Conservation (phyloP, 495 filamentous ascomycete species). For the Gamarada debralockiae region DNA sequence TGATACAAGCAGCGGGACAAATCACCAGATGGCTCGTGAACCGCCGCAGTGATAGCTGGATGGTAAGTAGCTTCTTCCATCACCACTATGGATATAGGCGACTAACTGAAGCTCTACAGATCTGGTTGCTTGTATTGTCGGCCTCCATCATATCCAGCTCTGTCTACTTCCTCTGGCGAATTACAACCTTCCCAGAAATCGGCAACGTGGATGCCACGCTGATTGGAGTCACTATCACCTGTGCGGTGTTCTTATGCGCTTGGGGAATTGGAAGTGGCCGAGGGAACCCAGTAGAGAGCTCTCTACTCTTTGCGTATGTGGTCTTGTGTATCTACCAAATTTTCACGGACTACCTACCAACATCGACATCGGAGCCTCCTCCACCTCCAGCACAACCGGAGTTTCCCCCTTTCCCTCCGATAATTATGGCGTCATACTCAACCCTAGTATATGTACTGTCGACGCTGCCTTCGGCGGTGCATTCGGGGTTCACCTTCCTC, state of each 20-base stretch:
- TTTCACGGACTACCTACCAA: slow-evolving; percentile 93
- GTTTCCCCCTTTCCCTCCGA: slow-evolving; percentile 90
- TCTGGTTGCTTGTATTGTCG: slow-evolving; percentile 80
- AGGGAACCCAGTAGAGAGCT: slow-evolving; percentile 94
- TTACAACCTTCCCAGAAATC: slow-evolving; percentile 89
- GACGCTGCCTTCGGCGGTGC: slow-evolving; percentile 75
- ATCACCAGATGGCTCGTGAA: slow-evolving; percentile 97
- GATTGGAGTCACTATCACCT: slow-evolving; percentile 88
- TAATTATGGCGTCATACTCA: slow-evolving; percentile 98
- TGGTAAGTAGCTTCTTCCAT: slow-evolving; percentile 56
- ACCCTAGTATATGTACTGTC: slow-evolving; percentile 83
- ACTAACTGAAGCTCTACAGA: slow-evolving; percentile 34
- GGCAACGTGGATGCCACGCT: slow-evolving; percentile 90
- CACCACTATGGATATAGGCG: slow-evolving; percentile 6
- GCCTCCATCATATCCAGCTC: slow-evolving; percentile 89
- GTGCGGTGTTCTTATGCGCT: slow-evolving; percentile 83
- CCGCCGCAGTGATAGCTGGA: slow-evolving; percentile 89
- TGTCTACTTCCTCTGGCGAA: slow-evolving; percentile 94
- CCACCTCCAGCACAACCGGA: slow-evolving; percentile 59
- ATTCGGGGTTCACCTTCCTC: slow-evolving; percentile 81
- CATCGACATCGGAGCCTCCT: slow-evolving; percentile 46
- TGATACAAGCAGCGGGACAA: slow-evolving; percentile 91
- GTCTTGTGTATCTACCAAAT: slow-evolving; percentile 98
- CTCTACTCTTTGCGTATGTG: slow-evolving; percentile 92
- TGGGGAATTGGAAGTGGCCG: slow-evolving; percentile 94